These are phyloP conservation scores for Pichia paraexigua DNA, from an alignment of 805 yeast species.

Conservation along the genomic window DNA sequence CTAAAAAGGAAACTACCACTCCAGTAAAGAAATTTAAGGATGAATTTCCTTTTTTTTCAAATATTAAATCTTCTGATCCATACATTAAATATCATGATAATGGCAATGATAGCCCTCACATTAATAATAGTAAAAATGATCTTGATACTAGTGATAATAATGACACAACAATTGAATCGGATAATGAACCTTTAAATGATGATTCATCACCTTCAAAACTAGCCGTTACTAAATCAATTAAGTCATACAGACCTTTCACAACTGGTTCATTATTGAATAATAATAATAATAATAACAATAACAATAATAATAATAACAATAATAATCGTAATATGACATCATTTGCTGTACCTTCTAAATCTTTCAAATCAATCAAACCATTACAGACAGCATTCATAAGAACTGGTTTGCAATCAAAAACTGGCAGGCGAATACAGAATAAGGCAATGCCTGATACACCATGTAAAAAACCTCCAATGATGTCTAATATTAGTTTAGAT, in stretches of 20 bases:
- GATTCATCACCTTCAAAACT: constrained; percentile 7
- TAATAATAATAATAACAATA: too few relatives aligned
- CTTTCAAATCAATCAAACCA: constrained; percentile 70
- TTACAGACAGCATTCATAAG: constrained; percentile 77
- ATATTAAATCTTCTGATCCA: background rate
- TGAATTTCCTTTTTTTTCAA: background rate
- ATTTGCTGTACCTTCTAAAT: constrained; percentile 36
- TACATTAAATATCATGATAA: background rate
- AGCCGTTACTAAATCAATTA: constrained; percentile 1
- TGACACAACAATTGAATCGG: background rate
- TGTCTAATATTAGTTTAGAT: constrained; percentile 15
- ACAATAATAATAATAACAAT: too few relatives aligned
- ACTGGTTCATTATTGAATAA: constrained; percentile 1
- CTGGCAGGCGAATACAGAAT: constrained; percentile 31
- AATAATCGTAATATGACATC: constrained; percentile 18
- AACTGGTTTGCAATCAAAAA: constrained; percentile 59
- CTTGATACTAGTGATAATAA: background rate
- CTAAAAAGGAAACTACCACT: background rate
- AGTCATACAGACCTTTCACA: constrained; percentile 5
- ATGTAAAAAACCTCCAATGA: constrained; percentile 39
- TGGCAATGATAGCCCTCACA: background rate
- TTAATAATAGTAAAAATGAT: background rate
- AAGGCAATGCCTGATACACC: constrained; percentile 57
- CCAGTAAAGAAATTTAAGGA: background rate
- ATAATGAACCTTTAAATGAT: constrained; percentile 14